Conservation (phyloP, 2,329 filamentous ascomycete species). For the Cryphonectria carpinicola region DNA sequence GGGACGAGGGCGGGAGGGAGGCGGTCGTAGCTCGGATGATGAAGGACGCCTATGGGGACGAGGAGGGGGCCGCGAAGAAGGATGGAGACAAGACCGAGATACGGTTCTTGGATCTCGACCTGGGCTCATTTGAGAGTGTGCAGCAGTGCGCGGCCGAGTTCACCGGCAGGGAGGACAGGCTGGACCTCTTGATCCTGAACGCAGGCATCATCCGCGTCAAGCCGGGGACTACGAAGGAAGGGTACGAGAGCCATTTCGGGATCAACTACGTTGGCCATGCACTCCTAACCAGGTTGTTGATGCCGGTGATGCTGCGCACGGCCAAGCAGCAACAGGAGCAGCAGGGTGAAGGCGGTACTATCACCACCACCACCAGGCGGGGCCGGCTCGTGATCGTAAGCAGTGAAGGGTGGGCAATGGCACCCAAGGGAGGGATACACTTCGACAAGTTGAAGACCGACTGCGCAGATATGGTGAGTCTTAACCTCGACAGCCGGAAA, state of each 20-base stretch:
- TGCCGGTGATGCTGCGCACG: constrained; percentile 39
- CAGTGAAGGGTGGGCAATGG: constrained; percentile 34
- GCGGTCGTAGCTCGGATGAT: constrained; percentile 8
- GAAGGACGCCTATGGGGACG: background rate
- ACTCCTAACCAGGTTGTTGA: constrained; percentile 41
- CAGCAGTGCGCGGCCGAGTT: constrained; percentile 14
- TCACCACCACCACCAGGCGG: background rate
- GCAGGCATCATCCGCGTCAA: constrained; percentile 20
- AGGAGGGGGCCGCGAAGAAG: background rate
- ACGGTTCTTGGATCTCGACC: constrained; percentile 17
- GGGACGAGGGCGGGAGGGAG: background rate
- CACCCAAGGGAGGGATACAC: constrained; percentile 37
- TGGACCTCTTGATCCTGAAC: constrained; percentile 20
- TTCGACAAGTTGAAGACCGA: constrained; percentile 38
- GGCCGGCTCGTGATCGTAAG: constrained; percentile 32
- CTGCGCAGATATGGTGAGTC: constrained; percentile 22
- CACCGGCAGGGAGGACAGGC: background rate
- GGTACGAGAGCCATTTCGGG: constrained; percentile 49
- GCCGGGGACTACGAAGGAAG: constrained; percentile 40
- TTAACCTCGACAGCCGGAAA: too few species aligned
- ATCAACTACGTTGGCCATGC: constrained; percentile 50
- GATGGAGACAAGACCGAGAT: constrained; percentile 2
- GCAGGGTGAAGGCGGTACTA: constrained; percentile 1
- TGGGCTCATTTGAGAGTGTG: constrained; percentile 18
- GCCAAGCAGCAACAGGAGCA: constrained; percentile 20